Conservation (phyloP, 257 asterid species). For the Sherardia arvensis region DNA sequence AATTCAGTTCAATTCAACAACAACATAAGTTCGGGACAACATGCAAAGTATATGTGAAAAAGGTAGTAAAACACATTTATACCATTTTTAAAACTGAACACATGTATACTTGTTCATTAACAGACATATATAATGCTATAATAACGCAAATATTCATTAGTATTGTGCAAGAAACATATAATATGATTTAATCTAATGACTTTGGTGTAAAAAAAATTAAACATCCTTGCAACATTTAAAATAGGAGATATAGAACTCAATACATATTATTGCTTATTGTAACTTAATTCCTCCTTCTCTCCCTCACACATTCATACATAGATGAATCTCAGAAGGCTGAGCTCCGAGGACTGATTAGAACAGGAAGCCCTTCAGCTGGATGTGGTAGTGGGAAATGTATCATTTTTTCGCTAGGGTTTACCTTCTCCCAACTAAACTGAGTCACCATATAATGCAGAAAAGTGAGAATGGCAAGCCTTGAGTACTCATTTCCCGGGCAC, state of each 20-base stretch:
- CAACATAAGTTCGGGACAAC: too few species aligned
- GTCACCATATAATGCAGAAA: neutral
- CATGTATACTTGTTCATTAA: too few species aligned
- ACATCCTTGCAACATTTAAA: too few species aligned
- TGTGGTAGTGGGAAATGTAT: neutral
- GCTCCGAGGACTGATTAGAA: neutral
- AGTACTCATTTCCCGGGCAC: neutral
- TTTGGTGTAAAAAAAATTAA: too few species aligned
- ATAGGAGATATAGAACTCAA: neutral
- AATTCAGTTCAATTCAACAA: too few species aligned
- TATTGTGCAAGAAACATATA: too few species aligned
- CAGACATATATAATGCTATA: too few species aligned
- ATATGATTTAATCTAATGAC: too few species aligned
- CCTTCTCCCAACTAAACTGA: neutral
- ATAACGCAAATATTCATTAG: too few species aligned
- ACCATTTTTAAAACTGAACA: too few species aligned
- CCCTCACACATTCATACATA: neutral
- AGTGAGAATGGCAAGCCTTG: neutral
- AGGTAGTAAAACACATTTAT: too few species aligned
- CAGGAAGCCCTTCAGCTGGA: neutral
- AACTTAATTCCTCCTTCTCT: neutral
- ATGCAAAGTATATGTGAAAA: too few species aligned
- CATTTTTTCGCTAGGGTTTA: neutral
- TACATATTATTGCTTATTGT: neutral
- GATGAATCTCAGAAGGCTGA: neutral